Evolutionary conservation across 2,329 filamentous ascomycete species (phyloP).

Genomic region (Colletotrichum chlorophyti): DNA sequence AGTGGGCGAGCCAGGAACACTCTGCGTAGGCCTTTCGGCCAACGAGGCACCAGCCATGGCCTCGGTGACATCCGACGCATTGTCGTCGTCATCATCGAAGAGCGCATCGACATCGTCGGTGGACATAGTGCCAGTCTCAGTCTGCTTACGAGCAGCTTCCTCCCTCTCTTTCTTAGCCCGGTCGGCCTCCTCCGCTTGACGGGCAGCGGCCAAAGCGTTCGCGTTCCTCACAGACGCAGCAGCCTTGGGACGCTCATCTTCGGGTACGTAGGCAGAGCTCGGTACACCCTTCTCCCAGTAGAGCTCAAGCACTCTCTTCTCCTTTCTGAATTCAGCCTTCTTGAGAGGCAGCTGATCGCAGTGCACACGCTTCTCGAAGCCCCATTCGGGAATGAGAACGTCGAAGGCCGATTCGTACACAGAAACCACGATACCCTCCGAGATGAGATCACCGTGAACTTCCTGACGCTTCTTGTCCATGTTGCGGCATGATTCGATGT

Average conservation of each 20-base stretch:
- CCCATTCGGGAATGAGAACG: slow-evolving; percentile 96
- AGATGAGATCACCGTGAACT: slow-evolving; percentile 88
- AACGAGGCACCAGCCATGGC: slow-evolving; percentile 91
- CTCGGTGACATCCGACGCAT: slow-evolving; percentile 87
- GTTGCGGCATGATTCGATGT: slow-evolving; percentile 94
- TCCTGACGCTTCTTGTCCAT: slow-evolving; percentile 94
- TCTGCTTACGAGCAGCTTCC: slow-evolving; percentile 90
- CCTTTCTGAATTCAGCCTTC: slow-evolving; percentile 99
- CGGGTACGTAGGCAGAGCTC: slow-evolving; percentile 93
- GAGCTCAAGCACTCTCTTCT: slow-evolving; percentile 89
- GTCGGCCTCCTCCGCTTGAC: slow-evolving; percentile 82
- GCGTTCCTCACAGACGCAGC: slow-evolving; percentile 75
- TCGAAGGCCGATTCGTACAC: slow-evolving; percentile 99
- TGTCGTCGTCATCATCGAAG: slow-evolving; percentile 92
- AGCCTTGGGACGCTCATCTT: slow-evolving; percentile 93
- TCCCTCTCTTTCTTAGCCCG: slow-evolving; percentile 85
- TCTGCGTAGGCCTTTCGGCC: slow-evolving; percentile 89
- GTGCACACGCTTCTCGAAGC: slow-evolving; percentile 98
- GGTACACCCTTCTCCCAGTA: slow-evolving; percentile 99
- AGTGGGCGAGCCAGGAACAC: slow-evolving; percentile 89
- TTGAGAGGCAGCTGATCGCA: slow-evolving; percentile 97
- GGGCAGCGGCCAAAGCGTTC: slow-evolving; percentile 77
- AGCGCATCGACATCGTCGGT: slow-evolving; percentile 94
- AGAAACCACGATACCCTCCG: slow-evolving; percentile 93
- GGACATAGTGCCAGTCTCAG: slow-evolving; percentile 92